phyloP scores from a whole-genome alignment of 257 asterid species.

The Solanum bulbocastanum region DNA sequence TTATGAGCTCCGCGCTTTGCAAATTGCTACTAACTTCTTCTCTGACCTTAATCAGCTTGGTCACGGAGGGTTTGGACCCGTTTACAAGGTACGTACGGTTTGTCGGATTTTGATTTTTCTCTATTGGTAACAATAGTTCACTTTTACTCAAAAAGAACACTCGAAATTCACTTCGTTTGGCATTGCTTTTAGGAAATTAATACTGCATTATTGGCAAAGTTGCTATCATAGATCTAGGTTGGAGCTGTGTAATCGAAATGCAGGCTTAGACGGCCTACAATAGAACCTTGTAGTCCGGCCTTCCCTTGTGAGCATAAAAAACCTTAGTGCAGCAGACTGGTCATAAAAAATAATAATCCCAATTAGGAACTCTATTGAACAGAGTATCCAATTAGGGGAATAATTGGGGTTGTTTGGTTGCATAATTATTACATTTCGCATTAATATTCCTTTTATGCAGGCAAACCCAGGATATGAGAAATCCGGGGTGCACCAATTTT shows the following conservation, averaged over 20 bases:
- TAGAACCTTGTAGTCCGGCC: neutral
- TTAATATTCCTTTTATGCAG: neutral
- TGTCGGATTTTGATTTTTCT: neutral
- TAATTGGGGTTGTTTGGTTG: neutral
- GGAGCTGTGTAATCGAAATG: neutral
- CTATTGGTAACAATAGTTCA: neutral
- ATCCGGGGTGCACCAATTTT: too few species aligned
- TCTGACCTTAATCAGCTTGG: constrained; percentile 70
- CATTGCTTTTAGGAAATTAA: too few species aligned
- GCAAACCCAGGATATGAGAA: too few species aligned
- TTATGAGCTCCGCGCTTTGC: constrained; percentile 51
- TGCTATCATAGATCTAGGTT: neutral
- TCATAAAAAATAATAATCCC: neutral
- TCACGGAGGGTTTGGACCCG: constrained; percentile 87
- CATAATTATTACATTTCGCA: neutral
- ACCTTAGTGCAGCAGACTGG: neutral
- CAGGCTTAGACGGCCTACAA: neutral
- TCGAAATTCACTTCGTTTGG: neutral
- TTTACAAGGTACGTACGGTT: constrained; percentile 40
- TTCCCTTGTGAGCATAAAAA: neutral
- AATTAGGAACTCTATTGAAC: neutral
- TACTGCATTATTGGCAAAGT: neutral
- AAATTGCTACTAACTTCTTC: constrained; percentile 75
- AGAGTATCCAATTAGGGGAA: neutral
- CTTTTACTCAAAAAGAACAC: neutral